Percentiles rank a stretch among this genome's conserved stretches.
These are phyloP conservation scores for Calonectria pauciramosa DNA, from an alignment of 2,329 filamentous ascomycete species.

Conservation along the genomic window DNA sequence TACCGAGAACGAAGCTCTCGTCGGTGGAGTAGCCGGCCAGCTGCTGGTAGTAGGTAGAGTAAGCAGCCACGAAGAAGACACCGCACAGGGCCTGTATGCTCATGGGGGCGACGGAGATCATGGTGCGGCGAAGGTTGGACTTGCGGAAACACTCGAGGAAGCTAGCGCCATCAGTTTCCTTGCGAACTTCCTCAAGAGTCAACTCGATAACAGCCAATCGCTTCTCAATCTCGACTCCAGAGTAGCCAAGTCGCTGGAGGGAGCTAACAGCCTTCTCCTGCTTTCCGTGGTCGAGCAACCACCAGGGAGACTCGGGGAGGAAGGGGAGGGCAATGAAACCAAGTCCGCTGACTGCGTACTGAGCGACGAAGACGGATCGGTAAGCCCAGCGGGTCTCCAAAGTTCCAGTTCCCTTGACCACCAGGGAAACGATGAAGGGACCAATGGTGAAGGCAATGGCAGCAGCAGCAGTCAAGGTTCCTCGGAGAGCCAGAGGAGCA, in stretches of 20 bases:
- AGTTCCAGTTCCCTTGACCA: conserved; percentile 30
- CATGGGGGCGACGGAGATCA: conserved; percentile 38
- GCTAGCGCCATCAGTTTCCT: conserved; percentile 33
- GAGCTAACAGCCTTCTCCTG: conserved; percentile 25
- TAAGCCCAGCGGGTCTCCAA: conserved; percentile 31
- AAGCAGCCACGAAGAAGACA: conserved; percentile 33
- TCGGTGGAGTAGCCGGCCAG: conserved; percentile 34
- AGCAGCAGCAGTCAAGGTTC: conserved; percentile 30
- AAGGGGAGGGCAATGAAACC: conserved; percentile 28
- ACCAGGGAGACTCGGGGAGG: conserved; percentile 39
- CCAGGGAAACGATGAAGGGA: conserved; percentile 31
- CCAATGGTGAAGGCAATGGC: conserved; percentile 36
- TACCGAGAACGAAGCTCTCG: conserved; percentile 33
- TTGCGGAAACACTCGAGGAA: conserved; percentile 39
- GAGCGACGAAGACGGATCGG: conserved; percentile 33
- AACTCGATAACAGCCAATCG: conserved; percentile 30
- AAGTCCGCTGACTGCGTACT: conserved; percentile 34
- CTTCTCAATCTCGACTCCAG: conserved; percentile 27
- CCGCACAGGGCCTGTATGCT: conserved; percentile 34
- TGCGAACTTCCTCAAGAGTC: conserved; percentile 31
- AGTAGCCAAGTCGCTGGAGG: conserved; percentile 29
- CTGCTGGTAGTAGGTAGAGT: conserved; percentile 38
- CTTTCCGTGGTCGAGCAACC: conserved; percentile 30
- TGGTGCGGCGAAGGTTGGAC: conserved; percentile 37
- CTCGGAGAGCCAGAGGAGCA: conserved; percentile 34